phyloP scores from a whole-genome alignment of 2,329 filamentous ascomycete genomes.

The Penicillium sp. region DNA sequence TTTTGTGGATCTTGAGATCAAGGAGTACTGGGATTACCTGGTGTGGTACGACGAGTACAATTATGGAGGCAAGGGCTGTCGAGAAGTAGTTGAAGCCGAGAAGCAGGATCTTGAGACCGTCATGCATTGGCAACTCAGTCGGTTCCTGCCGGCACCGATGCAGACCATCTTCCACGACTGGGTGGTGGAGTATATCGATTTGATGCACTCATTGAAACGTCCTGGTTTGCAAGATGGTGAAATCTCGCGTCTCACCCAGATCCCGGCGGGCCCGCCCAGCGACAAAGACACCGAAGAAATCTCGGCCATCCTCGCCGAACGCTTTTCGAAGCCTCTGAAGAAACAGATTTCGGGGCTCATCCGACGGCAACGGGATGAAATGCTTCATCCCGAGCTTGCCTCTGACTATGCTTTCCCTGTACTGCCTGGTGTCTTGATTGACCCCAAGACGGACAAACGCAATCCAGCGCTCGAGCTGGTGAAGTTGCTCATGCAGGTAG shows the following conservation, averaged over 20 bases:
- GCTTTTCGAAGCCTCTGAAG: slow-evolving; percentile 82
- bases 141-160: slow-evolving; percentile 73
- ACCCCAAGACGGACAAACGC: slow-evolving; percentile 52
- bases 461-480: slow-evolving; percentile 86
- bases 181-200: slow-evolving; percentile 88
- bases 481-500: slow-evolving; percentile 86
- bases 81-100: slow-evolving; percentile 68
- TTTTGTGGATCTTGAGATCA: slow-evolving; percentile 94
- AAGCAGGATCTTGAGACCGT: slow-evolving; percentile 79
- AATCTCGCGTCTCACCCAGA: slow-evolving; percentile 56
- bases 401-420: slow-evolving; percentile 79
- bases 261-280: slow-evolving; percentile 52
- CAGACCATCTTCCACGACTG: slow-evolving; percentile 85
- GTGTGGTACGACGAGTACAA: slow-evolving; percentile 99
- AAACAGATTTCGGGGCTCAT: slow-evolving; percentile 81
- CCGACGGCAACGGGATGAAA: slow-evolving; percentile 76
- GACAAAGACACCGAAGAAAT: slow-evolving; percentile 56
- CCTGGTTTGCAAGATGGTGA: slow-evolving; percentile 50
- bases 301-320: slow-evolving; percentile 66
- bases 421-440: slow-evolving; percentile 51
- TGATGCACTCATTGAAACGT: slow-evolving; percentile 84
- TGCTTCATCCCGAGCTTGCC: slow-evolving; percentile 81
- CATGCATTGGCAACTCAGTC: slow-evolving; percentile 97
- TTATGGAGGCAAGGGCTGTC: slow-evolving; percentile 89
- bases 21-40: slow-evolving; percentile 98